Evolutionary conservation across 352 stramenopile species (phyloP).

Genomic region (Phytophthora colocasiae): DNA sequence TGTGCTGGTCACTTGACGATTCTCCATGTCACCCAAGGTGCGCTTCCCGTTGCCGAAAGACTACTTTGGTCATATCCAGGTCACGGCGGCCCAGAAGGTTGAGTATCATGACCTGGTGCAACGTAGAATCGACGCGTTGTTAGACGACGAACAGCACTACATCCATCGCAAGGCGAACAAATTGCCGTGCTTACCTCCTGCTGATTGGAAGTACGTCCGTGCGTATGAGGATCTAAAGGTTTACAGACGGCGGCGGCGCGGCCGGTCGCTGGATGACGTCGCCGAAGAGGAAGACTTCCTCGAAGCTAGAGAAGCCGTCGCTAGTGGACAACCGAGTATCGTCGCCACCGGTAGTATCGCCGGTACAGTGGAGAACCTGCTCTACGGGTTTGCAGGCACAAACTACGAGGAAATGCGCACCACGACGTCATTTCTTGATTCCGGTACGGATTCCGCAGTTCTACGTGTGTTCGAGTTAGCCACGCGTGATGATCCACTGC

Average conservation of each 20-base stretch:
- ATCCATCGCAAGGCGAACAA: conserved; percentile 18
- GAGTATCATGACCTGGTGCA: conserved; percentile 35
- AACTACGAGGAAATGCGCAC: conserved; percentile 42
- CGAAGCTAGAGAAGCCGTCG: conserved; percentile 17
- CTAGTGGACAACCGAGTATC: conserved; percentile 38
- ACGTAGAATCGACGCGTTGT: conserved; percentile 20
- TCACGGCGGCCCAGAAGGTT: conserved; percentile 42
- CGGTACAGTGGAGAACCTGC: conserved; percentile 41
- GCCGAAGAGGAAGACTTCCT: conserved; percentile 28
- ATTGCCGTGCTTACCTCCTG: conserved; percentile 36
- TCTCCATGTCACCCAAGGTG: conserved; percentile 14
- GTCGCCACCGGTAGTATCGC: conserved; percentile 45
- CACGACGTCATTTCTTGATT: conserved; percentile 36
- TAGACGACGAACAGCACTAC: conserved; percentile 43
- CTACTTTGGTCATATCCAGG: conserved; percentile 38
- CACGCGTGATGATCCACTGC: conserved; percentile 37
- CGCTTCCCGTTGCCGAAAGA: conserved; percentile 30
- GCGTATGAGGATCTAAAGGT: conserved; percentile 48
- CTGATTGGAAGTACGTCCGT: conserved; percentile 51
- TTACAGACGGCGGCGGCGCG: conserved; percentile 34
- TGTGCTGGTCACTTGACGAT: conserved; percentile 18
- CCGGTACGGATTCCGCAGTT: conserved; percentile 37
- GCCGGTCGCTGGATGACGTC: conserved; percentile 23
- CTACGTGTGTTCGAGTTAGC: conserved; percentile 40
- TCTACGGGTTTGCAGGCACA: conserved; percentile 38